Percentiles rank a stretch among this genome's conserved stretches.
Evolutionary conservation across 164 flowering plant species (phyloP).

Genomic region (Chimonanthus salicifolius): DNA sequence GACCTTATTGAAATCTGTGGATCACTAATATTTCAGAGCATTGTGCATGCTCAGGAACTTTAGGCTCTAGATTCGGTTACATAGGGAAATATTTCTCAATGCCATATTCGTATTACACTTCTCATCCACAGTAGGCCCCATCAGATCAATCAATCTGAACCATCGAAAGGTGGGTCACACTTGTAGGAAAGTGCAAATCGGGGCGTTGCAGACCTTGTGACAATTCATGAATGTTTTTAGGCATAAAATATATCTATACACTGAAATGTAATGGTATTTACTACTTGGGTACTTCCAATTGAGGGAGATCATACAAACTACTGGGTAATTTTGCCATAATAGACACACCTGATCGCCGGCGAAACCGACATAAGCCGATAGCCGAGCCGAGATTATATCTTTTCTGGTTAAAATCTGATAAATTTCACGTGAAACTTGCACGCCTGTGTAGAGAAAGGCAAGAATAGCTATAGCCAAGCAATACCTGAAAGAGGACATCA

Average conservation of each 20-base stretch:
- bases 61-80: too few relatives aligned
- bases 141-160: background rate
- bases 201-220: too few relatives aligned
- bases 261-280: too few relatives aligned
- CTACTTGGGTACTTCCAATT: background rate
- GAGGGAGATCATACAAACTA: background rate
- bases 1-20: too few relatives aligned
- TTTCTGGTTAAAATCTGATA: constrained; percentile 45
- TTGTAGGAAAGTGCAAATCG: too few relatives aligned
- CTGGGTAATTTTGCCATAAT: too few relatives aligned
- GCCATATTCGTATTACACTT: background rate
- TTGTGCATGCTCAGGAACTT: too few relatives aligned
- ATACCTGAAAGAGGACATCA: constrained; percentile 35
- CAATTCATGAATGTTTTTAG: too few relatives aligned
- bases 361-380: constrained; percentile 38
- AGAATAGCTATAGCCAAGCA: constrained; percentile 57
- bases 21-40: too few relatives aligned
- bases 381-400: constrained; percentile 20
- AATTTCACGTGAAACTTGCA: constrained; percentile 40
- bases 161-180: background rate
- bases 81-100: too few relatives aligned
- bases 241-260: too few relatives aligned
- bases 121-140: background rate
- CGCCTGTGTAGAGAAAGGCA: constrained; percentile 50
- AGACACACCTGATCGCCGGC: constrained; percentile 74